phyloP scores from a whole-genome alignment of 2,329 filamentous ascomycete genomes.

The Aspergillus puulaauensis region DNA sequence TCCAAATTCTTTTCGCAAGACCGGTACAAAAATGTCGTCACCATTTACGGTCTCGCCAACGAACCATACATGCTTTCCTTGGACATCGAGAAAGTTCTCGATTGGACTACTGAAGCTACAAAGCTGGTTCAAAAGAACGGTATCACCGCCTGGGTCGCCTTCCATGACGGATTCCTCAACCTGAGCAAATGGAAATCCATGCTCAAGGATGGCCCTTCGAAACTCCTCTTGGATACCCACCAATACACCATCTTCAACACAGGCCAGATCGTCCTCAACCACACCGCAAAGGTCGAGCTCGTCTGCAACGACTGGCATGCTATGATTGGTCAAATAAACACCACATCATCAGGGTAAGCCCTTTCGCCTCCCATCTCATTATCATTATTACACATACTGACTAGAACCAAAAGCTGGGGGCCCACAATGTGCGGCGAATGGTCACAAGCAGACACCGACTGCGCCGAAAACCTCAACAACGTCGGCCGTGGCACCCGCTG shows the following conservation, averaged over 20 bases:
- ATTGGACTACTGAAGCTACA: constrained; percentile 77
- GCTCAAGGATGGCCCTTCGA: constrained; percentile 66
- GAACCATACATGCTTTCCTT: constrained; percentile 85
- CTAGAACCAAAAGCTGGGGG: constrained; percentile 60
- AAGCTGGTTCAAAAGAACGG: constrained; percentile 74
- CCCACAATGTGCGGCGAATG: constrained; percentile 95
- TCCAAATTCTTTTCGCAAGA: constrained; percentile 91
- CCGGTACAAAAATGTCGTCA: constrained; percentile 86
- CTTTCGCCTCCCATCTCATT: neutral
- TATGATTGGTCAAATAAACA: constrained; percentile 71
- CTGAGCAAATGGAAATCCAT: constrained; percentile 86
- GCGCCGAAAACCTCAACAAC: constrained; percentile 81
- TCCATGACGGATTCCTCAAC: constrained; percentile 94
- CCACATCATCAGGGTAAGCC: constrained; percentile 64
- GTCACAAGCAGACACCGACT: constrained; percentile 97
- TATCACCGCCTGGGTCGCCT: constrained; percentile 69
- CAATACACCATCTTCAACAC: constrained; percentile 98
- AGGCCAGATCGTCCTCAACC: constrained; percentile 76
- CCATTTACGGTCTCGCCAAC: constrained; percentile 92
- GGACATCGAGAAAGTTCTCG: constrained; percentile 63
- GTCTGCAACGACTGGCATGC: constrained; percentile 84
- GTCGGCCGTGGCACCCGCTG: constrained; percentile 85
- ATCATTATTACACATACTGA: neutral
- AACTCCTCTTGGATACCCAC: constrained; percentile 88
- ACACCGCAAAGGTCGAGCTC: constrained; percentile 80